Conservation (phyloP, 768 basidiomycete species). For the Phaffia australis region DNA sequence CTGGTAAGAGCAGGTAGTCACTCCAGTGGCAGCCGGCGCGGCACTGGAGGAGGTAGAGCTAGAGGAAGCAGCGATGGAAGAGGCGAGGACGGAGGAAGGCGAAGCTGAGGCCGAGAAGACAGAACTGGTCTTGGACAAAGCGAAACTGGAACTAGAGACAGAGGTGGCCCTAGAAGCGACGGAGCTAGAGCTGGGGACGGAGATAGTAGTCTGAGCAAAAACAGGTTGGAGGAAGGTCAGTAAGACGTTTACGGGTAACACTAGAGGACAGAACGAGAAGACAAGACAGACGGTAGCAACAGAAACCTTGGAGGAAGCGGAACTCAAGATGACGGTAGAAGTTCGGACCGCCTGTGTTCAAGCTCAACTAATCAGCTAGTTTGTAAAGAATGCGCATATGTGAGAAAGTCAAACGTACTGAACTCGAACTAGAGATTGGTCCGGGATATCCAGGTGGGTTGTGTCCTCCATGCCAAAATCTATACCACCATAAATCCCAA, state of each 20-base stretch:
- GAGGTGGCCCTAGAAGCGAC: background rate
- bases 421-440: background rate
- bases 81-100: background rate
- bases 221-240: background rate
- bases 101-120: constrained; percentile 2
- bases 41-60: background rate
- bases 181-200: constrained; percentile 3
- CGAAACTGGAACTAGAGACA: background rate
- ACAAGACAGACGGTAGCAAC: background rate
- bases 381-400: no score
- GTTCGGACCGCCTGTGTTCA: background rate
- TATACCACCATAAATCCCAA: background rate
- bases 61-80: constrained; percentile 1
- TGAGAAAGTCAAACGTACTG: no score
- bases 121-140: background rate
- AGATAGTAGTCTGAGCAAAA: background rate
- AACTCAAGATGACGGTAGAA: background rate
- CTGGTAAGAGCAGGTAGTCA: constrained; percentile 9
- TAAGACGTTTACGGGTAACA: background rate
- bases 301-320: background rate
- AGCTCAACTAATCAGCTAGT: no score
- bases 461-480: constrained; percentile 8
- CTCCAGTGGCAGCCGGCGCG: background rate
- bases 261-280: background rate
- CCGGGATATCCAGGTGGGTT: constrained; percentile 8